Conservation (phyloP, 164 flowering plant genomes). For the Vitis vinifera region ASM3070453v1 NC_081807.1:16298001-16298500, state of each 20-base stretch:
- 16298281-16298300: slow-evolving; percentile 20
- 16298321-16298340: slow-evolving; percentile 21
- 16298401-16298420: slow-evolving; percentile 21
- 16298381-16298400: slow-evolving; percentile 18
- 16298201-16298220: slow-evolving; percentile 19
- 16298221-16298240: slow-evolving; percentile 26
- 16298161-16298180: neutral
- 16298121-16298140: too few relatives aligned
- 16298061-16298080: too few relatives aligned
- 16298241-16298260: neutral
- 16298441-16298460: too few relatives aligned
- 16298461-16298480: too few relatives aligned
- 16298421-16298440: slow-evolving; percentile 11
- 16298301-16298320: slow-evolving; percentile 28
- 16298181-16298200: slow-evolving; percentile 21
- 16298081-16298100: too few relatives aligned
- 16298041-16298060: too few relatives aligned
- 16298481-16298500: too few relatives aligned
- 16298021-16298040: too few relatives aligned
- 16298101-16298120: too few relatives aligned
- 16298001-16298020: too few relatives aligned
- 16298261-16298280: neutral
- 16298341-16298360: slow-evolving; percentile 11
- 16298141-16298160: too few relatives aligned
- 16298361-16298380: slow-evolving; percentile 32